Evolutionary conservation across 2,329 filamentous ascomycete species (phyloP).

Genomic region (Aspergillus tanneri): DNA sequence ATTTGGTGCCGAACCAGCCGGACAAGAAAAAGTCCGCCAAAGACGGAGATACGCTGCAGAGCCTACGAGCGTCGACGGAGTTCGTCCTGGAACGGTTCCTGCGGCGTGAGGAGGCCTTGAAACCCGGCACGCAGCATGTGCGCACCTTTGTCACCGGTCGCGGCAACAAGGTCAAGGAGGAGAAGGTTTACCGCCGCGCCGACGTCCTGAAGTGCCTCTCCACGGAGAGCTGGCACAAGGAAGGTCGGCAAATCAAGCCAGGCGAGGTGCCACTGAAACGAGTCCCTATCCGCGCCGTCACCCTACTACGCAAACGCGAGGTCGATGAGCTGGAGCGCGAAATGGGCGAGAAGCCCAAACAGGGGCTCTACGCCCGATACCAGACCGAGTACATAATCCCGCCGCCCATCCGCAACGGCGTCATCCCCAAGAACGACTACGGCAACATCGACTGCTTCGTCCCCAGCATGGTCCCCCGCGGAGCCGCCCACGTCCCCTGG

Average conservation of each 20-base stretch:
- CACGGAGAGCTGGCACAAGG: conserved; percentile 96
- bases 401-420: conserved; percentile 74
- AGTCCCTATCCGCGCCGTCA: conserved; percentile 89
- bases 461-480: conserved; percentile 83
- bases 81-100: conserved; percentile 84
- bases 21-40: conserved; percentile 72
- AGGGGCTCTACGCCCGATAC: conserved; percentile 77
- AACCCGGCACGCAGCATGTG: conserved; percentile 65
- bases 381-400: conserved; percentile 98
- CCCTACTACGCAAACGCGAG: conserved; percentile 79
- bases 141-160: conserved; percentile 75
- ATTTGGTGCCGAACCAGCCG: conserved; percentile 69
- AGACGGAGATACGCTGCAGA: conserved; percentile 79
- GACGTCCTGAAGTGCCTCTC: conserved; percentile 86
- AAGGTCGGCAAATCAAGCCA: conserved; percentile 72
- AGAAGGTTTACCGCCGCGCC: conserved; percentile 75
- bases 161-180: conserved; percentile 68
- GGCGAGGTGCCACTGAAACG: conserved; percentile 77
- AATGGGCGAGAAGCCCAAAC: conserved; percentile 78
- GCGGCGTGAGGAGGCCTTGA: conserved; percentile 85
- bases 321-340: conserved; percentile 80
- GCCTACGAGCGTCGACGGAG: conserved; percentile 81
- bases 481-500: conserved; percentile 79
- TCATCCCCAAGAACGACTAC: conserved; percentile 91
- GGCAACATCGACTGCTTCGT: conserved; percentile 97